phyloP scores from a whole-genome alignment of 169 alveolate genomes.

The Nephromyces sp. region DNA sequence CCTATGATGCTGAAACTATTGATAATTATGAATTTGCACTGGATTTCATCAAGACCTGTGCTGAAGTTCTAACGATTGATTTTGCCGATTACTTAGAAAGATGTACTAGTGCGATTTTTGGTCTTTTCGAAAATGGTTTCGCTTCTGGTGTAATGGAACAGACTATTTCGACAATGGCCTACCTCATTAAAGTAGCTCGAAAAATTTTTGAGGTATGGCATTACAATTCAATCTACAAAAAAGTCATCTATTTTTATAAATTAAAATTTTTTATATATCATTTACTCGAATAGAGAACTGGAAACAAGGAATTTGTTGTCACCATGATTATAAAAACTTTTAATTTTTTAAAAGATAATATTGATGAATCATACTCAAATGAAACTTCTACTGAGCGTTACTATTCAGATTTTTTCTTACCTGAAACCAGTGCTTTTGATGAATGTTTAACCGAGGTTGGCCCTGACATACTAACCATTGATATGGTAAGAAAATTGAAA shows the following conservation, averaged over 20 bases:
- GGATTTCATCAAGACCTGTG: conserved; percentile 13
- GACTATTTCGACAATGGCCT: conserved; percentile 62
- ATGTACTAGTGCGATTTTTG: conserved; percentile 53
- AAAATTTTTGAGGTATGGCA: conserved; percentile 25
- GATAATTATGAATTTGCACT: no score
- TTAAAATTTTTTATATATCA: not conserved
- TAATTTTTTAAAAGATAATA: not conserved
- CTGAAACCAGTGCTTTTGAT: conserved; percentile 13
- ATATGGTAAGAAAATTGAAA: conserved; percentile 12
- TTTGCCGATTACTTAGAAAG: conserved; percentile 1
- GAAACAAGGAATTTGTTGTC: conserved; percentile 40
- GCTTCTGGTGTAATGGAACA: conserved; percentile 61
- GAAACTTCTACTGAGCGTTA: not conserved
- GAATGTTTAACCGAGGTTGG: conserved; percentile 14
- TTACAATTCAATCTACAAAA: not conserved
- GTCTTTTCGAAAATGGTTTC: conserved; percentile 49
- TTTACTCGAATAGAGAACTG: not conserved
- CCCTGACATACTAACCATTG: not conserved
- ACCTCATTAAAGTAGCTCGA: conserved; percentile 61
- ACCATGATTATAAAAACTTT: conserved; percentile 44
- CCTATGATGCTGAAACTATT: not conserved
- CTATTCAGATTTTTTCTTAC: not conserved
- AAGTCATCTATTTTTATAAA: not conserved
- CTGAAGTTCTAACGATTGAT: conserved; percentile 5
- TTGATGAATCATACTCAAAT: not conserved